Conservation (phyloP, 2,329 filamentous ascomycete genomes). For the Orbilia javanica region DNA sequence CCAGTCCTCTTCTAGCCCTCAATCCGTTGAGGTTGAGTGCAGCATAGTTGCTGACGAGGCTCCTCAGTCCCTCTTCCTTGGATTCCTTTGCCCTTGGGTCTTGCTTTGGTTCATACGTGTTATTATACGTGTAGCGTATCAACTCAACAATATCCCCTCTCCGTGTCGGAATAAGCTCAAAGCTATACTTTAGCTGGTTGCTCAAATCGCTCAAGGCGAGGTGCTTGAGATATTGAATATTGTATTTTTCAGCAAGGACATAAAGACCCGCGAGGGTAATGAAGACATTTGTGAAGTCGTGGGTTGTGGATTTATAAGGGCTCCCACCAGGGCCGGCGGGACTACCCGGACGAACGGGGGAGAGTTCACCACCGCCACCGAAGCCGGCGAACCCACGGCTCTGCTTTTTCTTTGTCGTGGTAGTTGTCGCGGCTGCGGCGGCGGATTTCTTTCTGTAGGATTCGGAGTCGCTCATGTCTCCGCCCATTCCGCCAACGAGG, state of each 20-base stretch:
- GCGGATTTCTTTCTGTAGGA: constrained; percentile 51
- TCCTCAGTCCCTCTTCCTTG: constrained; percentile 52
- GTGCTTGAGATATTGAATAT: constrained; percentile 64
- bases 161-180: constrained; percentile 62
- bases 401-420: constrained; percentile 48
- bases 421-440: constrained; percentile 16
- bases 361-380: constrained; percentile 48
- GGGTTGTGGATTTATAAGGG: constrained; percentile 49
- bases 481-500: constrained; percentile 21
- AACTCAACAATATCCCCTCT: constrained; percentile 63
- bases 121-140: constrained; percentile 64
- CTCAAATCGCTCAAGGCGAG: constrained; percentile 61
- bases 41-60: constrained; percentile 48
- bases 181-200: constrained; percentile 59
- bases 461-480: constrained; percentile 56
- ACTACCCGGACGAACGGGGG: constrained; percentile 39
- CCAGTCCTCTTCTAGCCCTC: constrained; percentile 39
- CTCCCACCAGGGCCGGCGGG: constrained; percentile 33
- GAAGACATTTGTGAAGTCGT: constrained; percentile 63
- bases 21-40: constrained; percentile 52
- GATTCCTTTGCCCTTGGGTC: constrained; percentile 29
- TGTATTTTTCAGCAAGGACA: constrained; percentile 66
- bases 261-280: constrained; percentile 66
- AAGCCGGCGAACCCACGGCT: constrained; percentile 55
- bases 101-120: constrained; percentile 62